A percentile compares a stretch with the other conserved stretches of the same genome.
Evolutionary conservation across 2,329 filamentous ascomycete species (phyloP).

Genomic region (Macroventuria anomochaeta): DNA sequence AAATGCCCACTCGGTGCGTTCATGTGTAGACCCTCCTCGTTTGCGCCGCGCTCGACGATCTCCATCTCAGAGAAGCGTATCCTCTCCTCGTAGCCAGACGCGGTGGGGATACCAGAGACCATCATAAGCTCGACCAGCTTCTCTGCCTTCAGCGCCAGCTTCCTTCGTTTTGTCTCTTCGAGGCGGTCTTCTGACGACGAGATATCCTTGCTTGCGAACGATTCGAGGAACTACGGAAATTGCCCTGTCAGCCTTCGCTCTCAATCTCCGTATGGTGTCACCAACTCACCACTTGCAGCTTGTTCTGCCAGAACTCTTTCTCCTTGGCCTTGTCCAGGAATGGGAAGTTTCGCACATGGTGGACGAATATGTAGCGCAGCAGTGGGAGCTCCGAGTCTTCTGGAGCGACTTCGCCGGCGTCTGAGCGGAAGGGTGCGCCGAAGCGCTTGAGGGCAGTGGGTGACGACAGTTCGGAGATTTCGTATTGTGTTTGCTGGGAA

Average conservation of each 20-base stretch:
- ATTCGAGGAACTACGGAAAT: constrained; percentile 80
- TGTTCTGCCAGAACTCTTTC: constrained; percentile 99
- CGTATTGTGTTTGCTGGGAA: constrained; percentile 83
- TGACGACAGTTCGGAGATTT: constrained; percentile 92
- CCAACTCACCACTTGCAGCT: constrained; percentile 83
- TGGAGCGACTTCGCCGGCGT: constrained; percentile 89
- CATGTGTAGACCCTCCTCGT: constrained; percentile 85
- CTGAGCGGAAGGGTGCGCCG: constrained; percentile 91
- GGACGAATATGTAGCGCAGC: constrained; percentile 94
- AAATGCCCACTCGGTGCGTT: constrained; percentile 90
- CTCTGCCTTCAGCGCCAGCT: constrained; percentile 89
- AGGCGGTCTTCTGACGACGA: constrained; percentile 95
- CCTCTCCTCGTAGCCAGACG: constrained; percentile 95
- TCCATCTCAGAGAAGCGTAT: constrained; percentile 97
- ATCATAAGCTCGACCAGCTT: constrained; percentile 99
- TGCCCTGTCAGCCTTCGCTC: constrained; percentile 26
- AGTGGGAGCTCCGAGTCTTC: constrained; percentile 93
- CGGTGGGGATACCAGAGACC: constrained; percentile 95
- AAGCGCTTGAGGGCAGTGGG: constrained; percentile 94
- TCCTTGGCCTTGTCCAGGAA: constrained; percentile 96
- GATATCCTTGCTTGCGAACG: constrained; percentile 95
- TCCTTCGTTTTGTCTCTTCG: constrained; percentile 93
- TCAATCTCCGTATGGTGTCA: constrained; percentile 4
- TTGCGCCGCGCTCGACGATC: constrained; percentile 90
- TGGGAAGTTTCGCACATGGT: constrained; percentile 96